Conservation (phyloP, 2,329 filamentous ascomycete genomes). For the Epichloe coenophiala region DNA sequence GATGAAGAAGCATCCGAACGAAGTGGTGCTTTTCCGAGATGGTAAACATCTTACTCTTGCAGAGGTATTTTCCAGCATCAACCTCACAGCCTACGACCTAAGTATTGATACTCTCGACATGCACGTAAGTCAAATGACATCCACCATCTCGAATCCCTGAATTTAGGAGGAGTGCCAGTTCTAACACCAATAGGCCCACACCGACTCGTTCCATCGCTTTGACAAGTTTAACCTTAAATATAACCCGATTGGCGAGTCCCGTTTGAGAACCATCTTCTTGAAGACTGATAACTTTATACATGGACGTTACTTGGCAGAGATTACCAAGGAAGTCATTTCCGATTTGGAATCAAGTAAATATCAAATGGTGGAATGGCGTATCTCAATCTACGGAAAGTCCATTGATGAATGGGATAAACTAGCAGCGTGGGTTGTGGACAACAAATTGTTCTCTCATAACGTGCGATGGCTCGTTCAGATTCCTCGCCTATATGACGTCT, state of each 20-base stretch:
- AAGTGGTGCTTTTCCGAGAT: constrained; percentile 84
- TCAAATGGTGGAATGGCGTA: constrained; percentile 98
- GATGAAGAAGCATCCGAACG: constrained; percentile 96
- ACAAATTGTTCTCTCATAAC: constrained; percentile 95
- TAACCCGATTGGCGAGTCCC: constrained; percentile 91
- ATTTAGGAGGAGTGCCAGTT: background rate
- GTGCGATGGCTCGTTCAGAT: constrained; percentile 96
- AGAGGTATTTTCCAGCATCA: constrained; percentile 95
- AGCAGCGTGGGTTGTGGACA: constrained; percentile 92
- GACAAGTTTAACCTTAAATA: constrained; percentile 99
- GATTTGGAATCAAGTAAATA: constrained; percentile 98
- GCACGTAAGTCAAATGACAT: constrained; percentile 51
- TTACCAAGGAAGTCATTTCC: constrained; percentile 93
- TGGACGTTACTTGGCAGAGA: constrained; percentile 89
- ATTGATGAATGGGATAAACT: constrained; percentile 96
- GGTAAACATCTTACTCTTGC: constrained; percentile 80
- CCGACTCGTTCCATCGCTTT: constrained; percentile 95
- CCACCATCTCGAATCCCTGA: background rate
- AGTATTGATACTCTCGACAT: constrained; percentile 98
- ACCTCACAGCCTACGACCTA: constrained; percentile 89
- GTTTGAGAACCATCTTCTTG: constrained; percentile 91
- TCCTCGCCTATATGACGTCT: constrained; percentile 87
- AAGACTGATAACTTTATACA: constrained; percentile 98
- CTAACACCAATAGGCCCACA: constrained; percentile 54
- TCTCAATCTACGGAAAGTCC: constrained; percentile 88